Conservation (phyloP, 148 eudicot species). For the Dianthus caryophyllus region DNA sequence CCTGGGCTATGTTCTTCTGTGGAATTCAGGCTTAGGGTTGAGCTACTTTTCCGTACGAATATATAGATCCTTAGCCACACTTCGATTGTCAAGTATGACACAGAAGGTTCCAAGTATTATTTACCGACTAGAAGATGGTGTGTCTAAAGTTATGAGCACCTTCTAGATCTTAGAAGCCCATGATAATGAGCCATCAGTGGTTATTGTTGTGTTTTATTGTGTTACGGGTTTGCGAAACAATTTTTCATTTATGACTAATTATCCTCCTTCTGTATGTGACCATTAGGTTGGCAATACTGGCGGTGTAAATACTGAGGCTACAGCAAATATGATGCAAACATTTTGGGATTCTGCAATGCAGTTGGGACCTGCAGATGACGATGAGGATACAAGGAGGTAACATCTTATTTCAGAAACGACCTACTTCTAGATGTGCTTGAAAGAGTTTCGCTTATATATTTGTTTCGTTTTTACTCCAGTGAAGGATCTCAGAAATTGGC, state of each 20-base stretch:
- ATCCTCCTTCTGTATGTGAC: conserved; percentile 9
- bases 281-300: conserved; percentile 71
- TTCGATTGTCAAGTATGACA: background rate
- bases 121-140: background rate
- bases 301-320: conserved; percentile 64
- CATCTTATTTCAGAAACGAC: conserved; percentile 7
- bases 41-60: conserved; percentile 1
- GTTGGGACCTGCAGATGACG: conserved; percentile 60
- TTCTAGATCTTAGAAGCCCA: background rate
- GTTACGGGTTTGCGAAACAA: background rate
- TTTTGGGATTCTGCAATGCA: conserved; percentile 96
- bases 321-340: conserved; percentile 78
- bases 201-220: background rate
- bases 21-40: background rate
- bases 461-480: conserved; percentile 24
- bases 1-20: background rate
- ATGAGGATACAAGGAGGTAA: conserved; percentile 76
- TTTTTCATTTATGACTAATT: background rate
- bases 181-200: background rate
- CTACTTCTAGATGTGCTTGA: background rate
- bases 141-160: background rate
- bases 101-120: background rate
- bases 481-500: conserved; percentile 63
- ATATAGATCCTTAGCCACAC: background rate
- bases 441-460: background rate